Percentiles rank a stretch among this genome's conserved stretches.
phyloP scores from a whole-genome alignment of 768 basidiomycete species.

The Amanita exitialis region DNA sequence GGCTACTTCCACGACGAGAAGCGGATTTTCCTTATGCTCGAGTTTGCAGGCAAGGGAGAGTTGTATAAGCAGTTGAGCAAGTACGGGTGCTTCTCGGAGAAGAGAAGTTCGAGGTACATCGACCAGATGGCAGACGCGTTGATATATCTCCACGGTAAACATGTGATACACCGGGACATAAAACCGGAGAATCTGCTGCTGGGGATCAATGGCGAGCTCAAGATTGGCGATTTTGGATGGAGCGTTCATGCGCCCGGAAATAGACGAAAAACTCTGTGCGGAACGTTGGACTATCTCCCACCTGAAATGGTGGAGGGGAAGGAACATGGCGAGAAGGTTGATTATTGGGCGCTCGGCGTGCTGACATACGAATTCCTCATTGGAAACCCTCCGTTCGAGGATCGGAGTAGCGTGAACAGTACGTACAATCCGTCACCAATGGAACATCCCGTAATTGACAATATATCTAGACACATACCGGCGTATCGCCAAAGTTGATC shows the following conservation, averaged over 20 bases:
- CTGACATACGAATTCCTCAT: slow-evolving; percentile 90
- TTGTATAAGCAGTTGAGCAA: slow-evolving; percentile 93
- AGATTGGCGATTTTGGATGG: slow-evolving; percentile 99
- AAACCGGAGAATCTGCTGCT: slow-evolving; percentile 96
- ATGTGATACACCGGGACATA: slow-evolving; percentile 98
- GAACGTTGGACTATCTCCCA: slow-evolving; percentile 93
- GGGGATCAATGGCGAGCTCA: slow-evolving; percentile 92
- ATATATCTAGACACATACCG: slow-evolving; percentile 67
- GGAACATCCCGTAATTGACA: not conserved
- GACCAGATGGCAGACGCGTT: slow-evolving; percentile 98
- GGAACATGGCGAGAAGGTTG: slow-evolving; percentile 84
- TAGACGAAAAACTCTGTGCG: slow-evolving; percentile 83
- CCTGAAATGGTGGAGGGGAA: slow-evolving; percentile 97
- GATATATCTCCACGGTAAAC: slow-evolving; percentile 84
- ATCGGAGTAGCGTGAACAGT: slow-evolving; percentile 70
- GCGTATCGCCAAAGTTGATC: slow-evolving; percentile 82
- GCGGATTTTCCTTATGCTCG: slow-evolving; percentile 96
- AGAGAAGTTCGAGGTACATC: slow-evolving; percentile 81
- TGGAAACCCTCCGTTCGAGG: slow-evolving; percentile 78
- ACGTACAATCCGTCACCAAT: slow-evolving; percentile 14
- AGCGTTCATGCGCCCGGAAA: slow-evolving; percentile 93
- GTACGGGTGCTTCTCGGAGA: slow-evolving; percentile 80
- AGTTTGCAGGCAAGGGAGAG: slow-evolving; percentile 95
- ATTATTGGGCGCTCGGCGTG: slow-evolving; percentile 97
- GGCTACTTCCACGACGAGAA: slow-evolving; percentile 98